Evolutionary conservation across 1,139 yeast species (phyloP).

Genomic region (Kurtzmaniella natalensis): DNA sequence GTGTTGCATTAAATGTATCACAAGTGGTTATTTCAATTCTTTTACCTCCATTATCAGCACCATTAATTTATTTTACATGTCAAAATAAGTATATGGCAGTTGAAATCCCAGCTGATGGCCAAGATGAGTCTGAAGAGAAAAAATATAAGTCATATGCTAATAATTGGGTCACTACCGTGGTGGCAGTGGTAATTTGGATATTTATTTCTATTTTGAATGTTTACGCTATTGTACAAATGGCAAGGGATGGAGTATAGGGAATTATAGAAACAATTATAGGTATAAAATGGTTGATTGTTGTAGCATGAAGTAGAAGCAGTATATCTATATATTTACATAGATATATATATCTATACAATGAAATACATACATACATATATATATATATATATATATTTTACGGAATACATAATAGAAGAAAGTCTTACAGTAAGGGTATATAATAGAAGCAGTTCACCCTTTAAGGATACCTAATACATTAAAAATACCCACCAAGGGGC

Average conservation of each 20-base stretch:
- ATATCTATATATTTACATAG: too few species aligned
- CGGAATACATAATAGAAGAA: too few species aligned
- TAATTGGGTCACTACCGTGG: conserved; percentile 49
- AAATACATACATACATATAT: too few species aligned
- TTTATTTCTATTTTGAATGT: conserved; percentile 62
- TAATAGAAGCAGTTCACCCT: too few species aligned
- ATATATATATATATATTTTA: too few species aligned
- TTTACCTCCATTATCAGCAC: conserved; percentile 73
- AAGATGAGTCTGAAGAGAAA: conserved; percentile 9
- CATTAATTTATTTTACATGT: conserved; percentile 72
- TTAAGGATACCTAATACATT: too few species aligned
- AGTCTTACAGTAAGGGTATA: too few species aligned
- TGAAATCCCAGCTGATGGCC: conserved; percentile 21
- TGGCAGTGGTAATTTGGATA: conserved; percentile 55
- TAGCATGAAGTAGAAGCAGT: too few species aligned
- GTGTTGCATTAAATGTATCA: conserved; percentile 64
- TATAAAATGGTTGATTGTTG: too few species aligned
- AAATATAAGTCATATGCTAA: conserved; percentile 52
- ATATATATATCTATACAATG: too few species aligned
- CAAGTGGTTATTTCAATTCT: conserved; percentile 72
- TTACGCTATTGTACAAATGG: conserved; percentile 66
- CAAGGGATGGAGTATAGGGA: conserved; percentile 38
- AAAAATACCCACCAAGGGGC: too few species aligned
- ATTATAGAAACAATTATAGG: too few species aligned
- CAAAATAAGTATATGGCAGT: conserved; percentile 58